Evolutionary conservation across 805 yeast species (phyloP), one percentile per base, ranked within the genome.

Genomic region (Yarrowia osloensis): DNA sequence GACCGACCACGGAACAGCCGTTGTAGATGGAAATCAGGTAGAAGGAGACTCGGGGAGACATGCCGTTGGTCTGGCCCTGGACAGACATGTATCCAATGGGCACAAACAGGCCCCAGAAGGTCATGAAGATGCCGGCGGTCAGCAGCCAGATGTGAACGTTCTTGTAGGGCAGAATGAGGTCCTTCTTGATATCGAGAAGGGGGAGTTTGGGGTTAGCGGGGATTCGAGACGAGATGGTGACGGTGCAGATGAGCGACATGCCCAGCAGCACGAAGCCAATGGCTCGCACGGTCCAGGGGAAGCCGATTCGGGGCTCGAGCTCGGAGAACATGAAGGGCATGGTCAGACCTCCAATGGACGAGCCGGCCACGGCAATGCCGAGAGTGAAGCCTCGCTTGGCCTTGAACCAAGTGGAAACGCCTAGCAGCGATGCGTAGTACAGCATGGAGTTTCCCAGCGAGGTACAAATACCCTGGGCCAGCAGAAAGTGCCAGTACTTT

Each of bases 341-440:
- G 9, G 86, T 72, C 13, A 86, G 79, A 8, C 91, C 92, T 2
- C 91, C 91, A 11, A 86, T 74, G 3, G 89, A 84, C 0, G 90
- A 90, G 2, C 91, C 91, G 4, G 86, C 76, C 67, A 88, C 84
- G 3, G 88, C 87, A 3, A 86, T 70, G 0, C 91, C 90, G 47
- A 85, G 78, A 8, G 88, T 89, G 66, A 81, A 73, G 0, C 88
- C 91, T 69, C 90, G 78, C 67, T 81, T 83, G 28, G 75, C 77
- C 67, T 77, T 73, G 72, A 88, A 88, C 85, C 88, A 88, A 70
- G 88, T 92, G 52, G 87, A 82, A 4, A 85, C 76, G 8, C 81
- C 85, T 15, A 61, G 26, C 3, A 61, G 42, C 24, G 82, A 74
- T 0, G 90, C 89, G n/a, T 84, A 82, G 73, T 84, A 80, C 5